phyloP scores from a whole-genome alignment of 805 yeast species.

The Candida parachauliodes region DNA sequence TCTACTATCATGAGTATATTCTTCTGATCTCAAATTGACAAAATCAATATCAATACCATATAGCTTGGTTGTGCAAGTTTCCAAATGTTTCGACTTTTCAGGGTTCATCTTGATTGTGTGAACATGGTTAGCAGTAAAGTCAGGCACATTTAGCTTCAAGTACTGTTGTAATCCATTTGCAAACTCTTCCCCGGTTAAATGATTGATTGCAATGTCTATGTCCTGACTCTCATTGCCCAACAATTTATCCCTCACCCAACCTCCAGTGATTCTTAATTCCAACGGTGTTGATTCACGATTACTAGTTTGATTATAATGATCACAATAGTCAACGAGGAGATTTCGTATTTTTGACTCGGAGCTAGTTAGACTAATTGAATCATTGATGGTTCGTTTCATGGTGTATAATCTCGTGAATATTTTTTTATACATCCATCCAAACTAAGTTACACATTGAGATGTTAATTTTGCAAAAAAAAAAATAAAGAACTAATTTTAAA shows the following conservation, averaged over 20 bases:
- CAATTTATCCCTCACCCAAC: slow-evolving; percentile 96
- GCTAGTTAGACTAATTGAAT: slow-evolving; percentile 32
- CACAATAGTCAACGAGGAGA: slow-evolving; percentile 40
- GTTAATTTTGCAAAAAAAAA: slow-evolving; percentile 2
- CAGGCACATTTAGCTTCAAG: slow-evolving; percentile 23
- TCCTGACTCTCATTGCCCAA: slow-evolving; percentile 80
- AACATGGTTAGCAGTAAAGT: slow-evolving; percentile 38
- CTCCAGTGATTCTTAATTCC: slow-evolving; percentile 84
- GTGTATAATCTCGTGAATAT: not conserved
- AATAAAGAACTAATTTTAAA: not conserved
- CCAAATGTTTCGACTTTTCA: slow-evolving; percentile 92
- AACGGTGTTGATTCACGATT: slow-evolving; percentile 21
- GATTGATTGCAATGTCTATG: slow-evolving; percentile 86
- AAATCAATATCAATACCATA: slow-evolving; percentile 87
- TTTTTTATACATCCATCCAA: slow-evolving; percentile 6
- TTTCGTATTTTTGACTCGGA: slow-evolving; percentile 40
- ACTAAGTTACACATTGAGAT: not conserved
- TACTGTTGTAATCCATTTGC: slow-evolving; percentile 63
- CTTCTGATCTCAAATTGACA: slow-evolving; percentile 86
- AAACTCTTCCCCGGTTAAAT: slow-evolving; percentile 80
- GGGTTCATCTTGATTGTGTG: slow-evolving; percentile 91
- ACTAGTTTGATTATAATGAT: slow-evolving; percentile 25
- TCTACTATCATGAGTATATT: slow-evolving; percentile 75
- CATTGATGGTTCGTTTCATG: slow-evolving; percentile 16
- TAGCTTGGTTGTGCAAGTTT: slow-evolving; percentile 89